phyloP scores from a whole-genome alignment of 106 monocot species.

The Dioscorea dumetorum region DNA sequence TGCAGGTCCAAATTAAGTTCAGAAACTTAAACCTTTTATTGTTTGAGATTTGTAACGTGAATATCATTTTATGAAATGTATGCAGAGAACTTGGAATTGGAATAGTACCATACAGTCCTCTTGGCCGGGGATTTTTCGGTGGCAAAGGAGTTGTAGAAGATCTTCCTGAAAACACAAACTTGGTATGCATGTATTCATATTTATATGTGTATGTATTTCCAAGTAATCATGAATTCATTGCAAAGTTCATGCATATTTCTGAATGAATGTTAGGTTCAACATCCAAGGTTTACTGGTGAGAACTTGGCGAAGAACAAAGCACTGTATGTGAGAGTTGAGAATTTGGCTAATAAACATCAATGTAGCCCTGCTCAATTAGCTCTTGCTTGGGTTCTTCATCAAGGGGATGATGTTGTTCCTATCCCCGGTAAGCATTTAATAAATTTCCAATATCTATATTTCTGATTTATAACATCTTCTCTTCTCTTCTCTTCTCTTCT shows the following conservation, averaged over 20 bases:
- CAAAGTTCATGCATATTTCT: too few relatives aligned
- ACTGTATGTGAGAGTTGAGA: too few relatives aligned
- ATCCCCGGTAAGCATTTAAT: too few relatives aligned
- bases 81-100: constrained; percentile 60
- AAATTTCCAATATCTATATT: too few relatives aligned
- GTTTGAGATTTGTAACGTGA: not conserved
- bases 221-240: too few relatives aligned
- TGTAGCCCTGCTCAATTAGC: not conserved
- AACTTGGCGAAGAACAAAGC: too few relatives aligned
- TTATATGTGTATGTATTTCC: too few relatives aligned
- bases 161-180: constrained; percentile 17
- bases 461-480: too few relatives aligned
- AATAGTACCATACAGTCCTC: constrained; percentile 71
- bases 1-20: constrained; percentile 28
- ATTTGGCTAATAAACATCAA: not conserved
- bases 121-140: constrained; percentile 77
- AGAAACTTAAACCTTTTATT: not conserved
- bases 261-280: too few relatives aligned
- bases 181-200: constrained; percentile 26
- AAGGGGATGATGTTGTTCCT: too few relatives aligned
- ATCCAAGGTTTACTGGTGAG: too few relatives aligned
- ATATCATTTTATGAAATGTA: not conserved
- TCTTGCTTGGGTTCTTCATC: not conserved
- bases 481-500: too few relatives aligned
- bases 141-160: constrained; percentile 49